A percentile compares a stretch with the other conserved stretches of the same genome.
phyloP scores from a whole-genome alignment of 2,329 filamentous ascomycete genomes.

The Pyrenophora graminea region DNA sequence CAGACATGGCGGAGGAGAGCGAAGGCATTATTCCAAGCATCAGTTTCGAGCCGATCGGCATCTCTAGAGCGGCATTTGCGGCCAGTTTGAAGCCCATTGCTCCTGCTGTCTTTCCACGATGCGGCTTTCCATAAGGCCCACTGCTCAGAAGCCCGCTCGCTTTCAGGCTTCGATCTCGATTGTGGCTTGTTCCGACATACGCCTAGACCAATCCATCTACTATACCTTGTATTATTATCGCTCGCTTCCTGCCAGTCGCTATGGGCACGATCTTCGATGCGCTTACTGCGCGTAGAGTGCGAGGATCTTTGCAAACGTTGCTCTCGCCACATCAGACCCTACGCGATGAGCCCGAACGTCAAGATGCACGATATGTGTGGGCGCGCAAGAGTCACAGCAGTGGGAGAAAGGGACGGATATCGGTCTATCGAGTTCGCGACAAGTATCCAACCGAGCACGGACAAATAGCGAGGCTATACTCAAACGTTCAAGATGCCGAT shows the following conservation, averaged over 20 bases:
- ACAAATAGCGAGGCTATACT: neutral
- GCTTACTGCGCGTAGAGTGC: neutral
- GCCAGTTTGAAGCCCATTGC: too few species aligned
- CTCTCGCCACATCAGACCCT: neutral
- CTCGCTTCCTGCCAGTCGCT: neutral
- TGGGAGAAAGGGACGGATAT: neutral
- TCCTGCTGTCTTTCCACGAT: too few species aligned
- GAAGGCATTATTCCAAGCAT: too few species aligned
- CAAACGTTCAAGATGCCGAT: conserved; percentile 1
- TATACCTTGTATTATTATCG: neutral
- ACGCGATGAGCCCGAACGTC: neutral
- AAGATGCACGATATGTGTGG: neutral
- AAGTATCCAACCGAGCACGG: neutral
- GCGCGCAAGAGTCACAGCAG: conserved; percentile 1
- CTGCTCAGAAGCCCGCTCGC: neutral
- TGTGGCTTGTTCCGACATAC: neutral
- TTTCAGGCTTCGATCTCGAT: neutral
- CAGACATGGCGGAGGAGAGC: too few species aligned
- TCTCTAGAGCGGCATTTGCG: too few species aligned
- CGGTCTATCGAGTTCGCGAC: neutral
- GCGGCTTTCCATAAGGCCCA: too few species aligned
- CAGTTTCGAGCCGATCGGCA: too few species aligned
- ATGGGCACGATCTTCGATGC: neutral
- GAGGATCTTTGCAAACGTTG: neutral
- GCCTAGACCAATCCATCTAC: too few species aligned